Base-by-base conservation (phyloP, 2,329 filamentous ascomycete species). In the Cladosporium cucumerinum region DNA sequence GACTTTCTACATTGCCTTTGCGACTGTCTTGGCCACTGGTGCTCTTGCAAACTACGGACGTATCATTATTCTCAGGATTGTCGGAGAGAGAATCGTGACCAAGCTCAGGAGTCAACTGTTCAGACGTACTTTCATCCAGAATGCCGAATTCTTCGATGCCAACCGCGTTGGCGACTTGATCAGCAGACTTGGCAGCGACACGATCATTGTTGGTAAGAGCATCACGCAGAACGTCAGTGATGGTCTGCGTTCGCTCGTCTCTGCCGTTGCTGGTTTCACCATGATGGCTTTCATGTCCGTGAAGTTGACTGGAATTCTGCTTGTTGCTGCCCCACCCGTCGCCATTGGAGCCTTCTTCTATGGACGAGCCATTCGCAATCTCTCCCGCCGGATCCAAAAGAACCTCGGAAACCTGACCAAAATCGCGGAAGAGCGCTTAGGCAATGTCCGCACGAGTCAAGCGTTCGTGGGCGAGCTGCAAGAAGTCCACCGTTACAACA, bases 151-250 rank as follows among this genome's bases (percentile, higher is more conserved):
- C 81, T 99, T 99, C 74, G 95, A 99, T 76, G 95, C 95, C 46
- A 99, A 99, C 79, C 87, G 95, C 28, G 93, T 97, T 28, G 95
- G 95, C 76, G 95, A 99, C 76, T 82, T 99, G 71, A 97, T 99
- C 73, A 98, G 94, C 43, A 89, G 96, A 43, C 86, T 99, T 54
- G 93, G 94, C 73, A 96, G 93, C 2, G 96, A 99, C 77, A 97
- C 95, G 0, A 92, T 98, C 74, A 96, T 99, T 73, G 95, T 99
- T 63, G 95, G 94, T 75, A 99, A 99, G 80, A 97, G 93, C 73
- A 97, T 99, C 69, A 99, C 95, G 0, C 94, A 98, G 75, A 99
- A 99, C 75, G 82, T 99, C 58, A 98, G 94, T 6, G 95, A 99
- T 78, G 95, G 95, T n/a, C 84, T 99, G 61, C 86, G 95, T 66